Percentiles rank a stretch among this genome's conserved stretches.
phyloP scores from a whole-genome alignment of 768 basidiomycete genomes.

The Naganishia vaughanmartiniae region DNA sequence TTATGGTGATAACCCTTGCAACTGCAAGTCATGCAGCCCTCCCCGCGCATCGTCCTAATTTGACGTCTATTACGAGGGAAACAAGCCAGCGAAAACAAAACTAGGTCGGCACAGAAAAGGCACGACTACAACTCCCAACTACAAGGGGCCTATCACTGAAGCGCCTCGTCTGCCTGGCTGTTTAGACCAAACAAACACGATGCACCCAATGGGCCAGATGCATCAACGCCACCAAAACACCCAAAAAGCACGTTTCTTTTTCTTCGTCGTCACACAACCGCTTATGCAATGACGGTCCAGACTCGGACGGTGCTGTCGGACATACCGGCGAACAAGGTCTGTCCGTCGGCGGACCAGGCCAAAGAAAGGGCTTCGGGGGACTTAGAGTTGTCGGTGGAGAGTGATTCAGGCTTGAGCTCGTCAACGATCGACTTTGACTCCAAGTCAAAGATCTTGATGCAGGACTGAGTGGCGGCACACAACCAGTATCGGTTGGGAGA shows the following conservation, averaged over 20 bases:
- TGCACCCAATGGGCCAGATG: conserved; percentile 22
- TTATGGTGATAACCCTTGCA: conserved; percentile 3
- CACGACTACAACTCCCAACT: conserved; percentile 11
- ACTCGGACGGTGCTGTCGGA: conserved; percentile 77
- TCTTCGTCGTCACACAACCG: conserved; percentile 16
- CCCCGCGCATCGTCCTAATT: conserved; percentile 1
- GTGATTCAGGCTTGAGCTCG: conserved; percentile 93
- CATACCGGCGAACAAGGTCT: conserved; percentile 95
- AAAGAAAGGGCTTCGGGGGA: conserved; percentile 83
- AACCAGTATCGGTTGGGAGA: conserved; percentile 99
- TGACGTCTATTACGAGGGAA: conserved; percentile 16
- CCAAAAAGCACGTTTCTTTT: not conserved
- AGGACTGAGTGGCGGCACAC: conserved; percentile 93
- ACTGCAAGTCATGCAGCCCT: not conserved
- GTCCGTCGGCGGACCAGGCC: conserved; percentile 97
- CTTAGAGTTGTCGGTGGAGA: conserved; percentile 61
- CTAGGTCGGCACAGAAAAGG: not conserved
- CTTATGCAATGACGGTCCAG: conserved; percentile 48
- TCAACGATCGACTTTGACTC: conserved; percentile 99
- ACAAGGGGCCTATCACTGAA: not conserved
- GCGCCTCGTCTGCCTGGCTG: conserved; percentile 3
- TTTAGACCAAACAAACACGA: conserved; percentile 6
- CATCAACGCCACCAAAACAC: conserved; percentile 7
- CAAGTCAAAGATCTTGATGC: conserved; percentile 98
- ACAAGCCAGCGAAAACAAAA: conserved; percentile 6